Percentiles rank a stretch among this genome's conserved stretches.
These are phyloP conservation scores for Lavandula angustifolia DNA, from an alignment of 257 asterid species.

Conservation along the genomic window DNA sequence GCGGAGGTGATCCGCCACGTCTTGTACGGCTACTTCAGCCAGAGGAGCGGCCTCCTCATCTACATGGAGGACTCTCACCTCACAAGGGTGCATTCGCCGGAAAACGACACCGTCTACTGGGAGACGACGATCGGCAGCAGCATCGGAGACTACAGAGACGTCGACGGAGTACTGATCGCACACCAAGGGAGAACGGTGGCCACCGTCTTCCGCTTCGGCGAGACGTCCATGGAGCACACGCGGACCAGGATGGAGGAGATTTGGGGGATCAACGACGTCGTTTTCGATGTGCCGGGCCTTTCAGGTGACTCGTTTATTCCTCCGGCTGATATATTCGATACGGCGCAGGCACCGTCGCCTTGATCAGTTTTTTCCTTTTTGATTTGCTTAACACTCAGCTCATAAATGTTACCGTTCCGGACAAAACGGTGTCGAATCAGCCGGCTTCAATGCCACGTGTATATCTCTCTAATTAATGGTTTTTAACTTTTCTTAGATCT, in stretches of 20 bases:
- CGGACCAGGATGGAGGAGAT: constrained; percentile 74
- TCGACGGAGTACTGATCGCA: constrained; percentile 67
- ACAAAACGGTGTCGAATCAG: too few species aligned
- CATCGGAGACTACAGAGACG: constrained; percentile 64
- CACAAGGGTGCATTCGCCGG: constrained; percentile 55
- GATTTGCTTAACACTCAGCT: background rate
- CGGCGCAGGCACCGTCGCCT: constrained; percentile 36
- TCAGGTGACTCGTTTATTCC: constrained; percentile 69
- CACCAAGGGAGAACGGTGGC: constrained; percentile 78
- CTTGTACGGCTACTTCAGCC: constrained; percentile 85
- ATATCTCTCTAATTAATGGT: too few species aligned
- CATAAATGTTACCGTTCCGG: background rate
- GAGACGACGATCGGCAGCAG: constrained; percentile 85
- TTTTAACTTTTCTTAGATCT: too few species aligned
- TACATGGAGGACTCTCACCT: constrained; percentile 89
- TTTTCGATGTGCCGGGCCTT: constrained; percentile 67
- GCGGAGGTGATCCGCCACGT: constrained; percentile 87
- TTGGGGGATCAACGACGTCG: constrained; percentile 70
- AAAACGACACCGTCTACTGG: constrained; percentile 68
- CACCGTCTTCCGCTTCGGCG: constrained; percentile 77
- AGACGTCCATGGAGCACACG: constrained; percentile 56
- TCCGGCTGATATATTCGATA: constrained; percentile 57
- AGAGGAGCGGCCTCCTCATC: constrained; percentile 74
- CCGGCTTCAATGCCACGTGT: too few species aligned
- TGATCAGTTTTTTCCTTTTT: constrained; percentile 16